phyloP scores from a whole-genome alignment of 495 filamentous ascomycete species.

The Trichoderma erinaceum region DNA sequence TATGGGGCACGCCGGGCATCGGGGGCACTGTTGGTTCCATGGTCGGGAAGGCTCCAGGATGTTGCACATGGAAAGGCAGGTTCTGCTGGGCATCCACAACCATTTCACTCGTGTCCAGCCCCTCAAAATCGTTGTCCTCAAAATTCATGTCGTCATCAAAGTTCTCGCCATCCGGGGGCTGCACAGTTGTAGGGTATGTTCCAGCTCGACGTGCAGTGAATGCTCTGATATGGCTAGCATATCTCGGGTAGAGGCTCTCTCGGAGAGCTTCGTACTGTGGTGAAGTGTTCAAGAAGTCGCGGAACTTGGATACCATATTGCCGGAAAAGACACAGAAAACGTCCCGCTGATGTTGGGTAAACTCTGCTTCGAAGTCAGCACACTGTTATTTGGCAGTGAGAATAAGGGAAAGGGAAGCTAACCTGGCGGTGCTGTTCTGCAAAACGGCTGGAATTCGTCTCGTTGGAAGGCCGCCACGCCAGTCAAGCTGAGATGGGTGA shows the following conservation, averaged over 20 bases:
- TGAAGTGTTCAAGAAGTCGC: slow-evolving; percentile 64
- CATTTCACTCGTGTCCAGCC: slow-evolving; percentile 14
- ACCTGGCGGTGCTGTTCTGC: slow-evolving; percentile 77
- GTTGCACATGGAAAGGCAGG: slow-evolving; percentile 1
- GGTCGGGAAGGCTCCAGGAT: not conserved
- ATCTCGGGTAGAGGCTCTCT: not conserved
- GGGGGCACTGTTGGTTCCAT: not conserved
- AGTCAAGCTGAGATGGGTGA: slow-evolving; percentile 93
- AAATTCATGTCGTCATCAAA: slow-evolving; percentile 14
- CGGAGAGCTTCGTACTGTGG: slow-evolving; percentile 26
- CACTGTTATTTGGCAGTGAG: slow-evolving; percentile 26
- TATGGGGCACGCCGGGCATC: not conserved
- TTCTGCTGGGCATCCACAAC: slow-evolving; percentile 1
- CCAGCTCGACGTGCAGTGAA: not conserved
- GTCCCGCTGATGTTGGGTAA: slow-evolving; percentile 88
- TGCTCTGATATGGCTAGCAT: not conserved
- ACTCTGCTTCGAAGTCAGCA: slow-evolving; percentile 51
- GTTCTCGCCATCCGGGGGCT: slow-evolving; percentile 2
- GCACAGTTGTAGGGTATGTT: not conserved
- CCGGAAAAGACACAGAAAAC: slow-evolving; percentile 98
- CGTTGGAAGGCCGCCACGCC: slow-evolving; percentile 81
- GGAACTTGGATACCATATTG: slow-evolving; percentile 68
- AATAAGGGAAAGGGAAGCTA: slow-evolving; percentile 20
- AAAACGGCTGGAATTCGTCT: slow-evolving; percentile 72
- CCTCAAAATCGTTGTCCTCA: slow-evolving; percentile 16